phyloP scores from a whole-genome alignment of 2,329 filamentous ascomycete genomes.

The Exophiala sp. region DNA sequence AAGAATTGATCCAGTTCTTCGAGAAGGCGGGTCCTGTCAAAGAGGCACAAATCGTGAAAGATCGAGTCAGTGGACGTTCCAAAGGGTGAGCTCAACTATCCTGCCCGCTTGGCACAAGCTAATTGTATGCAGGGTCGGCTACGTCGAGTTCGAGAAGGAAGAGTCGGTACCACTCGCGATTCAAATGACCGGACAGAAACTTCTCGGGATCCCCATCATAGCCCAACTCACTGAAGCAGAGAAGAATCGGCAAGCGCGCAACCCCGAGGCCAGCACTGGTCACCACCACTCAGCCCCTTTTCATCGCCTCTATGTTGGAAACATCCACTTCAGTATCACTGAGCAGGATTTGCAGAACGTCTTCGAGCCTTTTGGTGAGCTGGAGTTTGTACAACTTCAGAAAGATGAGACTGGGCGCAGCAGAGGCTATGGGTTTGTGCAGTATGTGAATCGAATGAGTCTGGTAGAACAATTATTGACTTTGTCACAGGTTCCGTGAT shows the following conservation, averaged over 20 bases:
- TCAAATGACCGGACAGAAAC: constrained; percentile 96
- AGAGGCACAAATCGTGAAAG: constrained; percentile 97
- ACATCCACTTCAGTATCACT: constrained; percentile 99
- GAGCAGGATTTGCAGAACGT: constrained; percentile 93
- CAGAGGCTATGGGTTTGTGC: constrained; percentile 95
- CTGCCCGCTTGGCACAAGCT: constrained; percentile 26
- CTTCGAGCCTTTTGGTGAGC: constrained; percentile 94
- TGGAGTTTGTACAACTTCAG: constrained; percentile 95
- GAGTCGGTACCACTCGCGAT: constrained; percentile 89
- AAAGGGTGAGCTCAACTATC: constrained; percentile 67
- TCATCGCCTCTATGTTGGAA: constrained; percentile 96
- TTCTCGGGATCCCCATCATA: constrained; percentile 97
- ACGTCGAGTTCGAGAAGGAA: constrained; percentile 97
- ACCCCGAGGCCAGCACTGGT: constrained; percentile 60
- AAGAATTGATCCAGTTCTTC: constrained; percentile 90
- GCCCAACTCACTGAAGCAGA: constrained; percentile 97
- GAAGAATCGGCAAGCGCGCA: constrained; percentile 95
- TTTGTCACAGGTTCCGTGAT: constrained; percentile 67
- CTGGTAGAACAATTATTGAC: constrained; percentile 27
- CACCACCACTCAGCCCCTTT: constrained; percentile 84
- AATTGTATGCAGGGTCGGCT: constrained; percentile 69
- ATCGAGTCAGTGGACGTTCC: constrained; percentile 89
- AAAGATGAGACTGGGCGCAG: constrained; percentile 89
- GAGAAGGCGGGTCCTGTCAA: constrained; percentile 91
- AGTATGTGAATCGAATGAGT: constrained; percentile 58